A percentile compares a stretch with the other conserved stretches of the same genome.
Evolutionary conservation across 2,329 filamentous ascomycete species (phyloP).

Genomic region (Xylariaceae sp.): DNA sequence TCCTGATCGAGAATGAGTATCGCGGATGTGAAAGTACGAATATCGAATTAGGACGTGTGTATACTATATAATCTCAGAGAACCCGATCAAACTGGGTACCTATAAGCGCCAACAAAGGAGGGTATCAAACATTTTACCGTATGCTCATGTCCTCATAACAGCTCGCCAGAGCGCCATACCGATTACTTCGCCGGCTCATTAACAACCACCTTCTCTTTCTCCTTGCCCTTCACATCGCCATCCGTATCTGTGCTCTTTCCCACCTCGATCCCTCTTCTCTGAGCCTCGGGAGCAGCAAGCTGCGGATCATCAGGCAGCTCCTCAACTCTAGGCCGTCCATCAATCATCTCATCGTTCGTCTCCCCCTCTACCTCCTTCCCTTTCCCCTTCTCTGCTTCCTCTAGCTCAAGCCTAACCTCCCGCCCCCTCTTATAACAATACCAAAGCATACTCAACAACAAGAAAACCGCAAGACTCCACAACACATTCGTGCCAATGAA

Average conservation of each 20-base stretch:
- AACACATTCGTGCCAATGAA: slow-evolving; percentile 89
- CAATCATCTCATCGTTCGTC: slow-evolving; percentile 24
- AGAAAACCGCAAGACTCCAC: slow-evolving; percentile 82
- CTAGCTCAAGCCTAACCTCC: slow-evolving; percentile 73
- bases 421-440: slow-evolving; percentile 95
- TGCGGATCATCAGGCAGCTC: slow-evolving; percentile 49
- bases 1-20: too few species aligned
- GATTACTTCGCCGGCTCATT: too few species aligned
- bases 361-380: slow-evolving; percentile 26
- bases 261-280: neutral
- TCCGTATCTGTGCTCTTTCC: neutral
- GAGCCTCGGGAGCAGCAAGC: slow-evolving; percentile 25
- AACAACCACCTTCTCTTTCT: neutral
- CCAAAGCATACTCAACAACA: slow-evolving; percentile 92
- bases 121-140: too few species aligned
- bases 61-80: too few species aligned
- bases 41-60: too few species aligned
- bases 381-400: slow-evolving; percentile 36
- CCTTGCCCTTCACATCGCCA: neutral
- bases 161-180: too few species aligned
- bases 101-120: too few species aligned
- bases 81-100: too few species aligned
- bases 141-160: too few species aligned
- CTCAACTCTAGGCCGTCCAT: slow-evolving; percentile 43
- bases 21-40: too few species aligned